Percentiles rank a stretch among this genome's conserved stretches.
Evolutionary conservation across 2,329 filamentous ascomycete genomes (phyloP).

Genomic region (Aspergillus phoenicis): DNA sequence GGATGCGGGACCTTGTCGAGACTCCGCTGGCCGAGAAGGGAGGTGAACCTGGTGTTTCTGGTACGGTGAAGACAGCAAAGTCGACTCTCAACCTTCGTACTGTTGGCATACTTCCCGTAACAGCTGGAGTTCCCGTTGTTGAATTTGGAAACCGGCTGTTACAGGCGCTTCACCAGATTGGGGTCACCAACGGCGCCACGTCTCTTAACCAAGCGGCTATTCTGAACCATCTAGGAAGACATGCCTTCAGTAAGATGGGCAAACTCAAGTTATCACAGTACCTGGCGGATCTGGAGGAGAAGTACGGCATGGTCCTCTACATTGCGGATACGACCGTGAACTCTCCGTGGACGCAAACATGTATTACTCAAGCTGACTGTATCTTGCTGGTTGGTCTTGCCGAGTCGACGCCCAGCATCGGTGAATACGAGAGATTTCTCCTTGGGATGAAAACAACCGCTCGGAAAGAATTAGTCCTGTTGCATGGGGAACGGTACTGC

Average conservation of each 20-base stretch:
- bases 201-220: slow-evolving; percentile 93
- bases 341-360: slow-evolving; percentile 97
- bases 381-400: slow-evolving; percentile 90
- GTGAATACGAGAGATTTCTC: slow-evolving; percentile 95
- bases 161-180: slow-evolving; percentile 85
- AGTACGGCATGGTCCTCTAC: slow-evolving; percentile 93
- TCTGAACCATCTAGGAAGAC: slow-evolving; percentile 88
- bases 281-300: slow-evolving; percentile 93
- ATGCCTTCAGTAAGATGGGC: slow-evolving; percentile 96
- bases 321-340: slow-evolving; percentile 97
- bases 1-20: slow-evolving; percentile 88
- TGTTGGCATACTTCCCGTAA: slow-evolving; percentile 87
- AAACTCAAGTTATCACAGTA: slow-evolving; percentile 96
- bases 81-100: slow-evolving; percentile 92
- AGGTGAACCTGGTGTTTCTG: slow-evolving; percentile 62
- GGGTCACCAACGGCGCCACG: slow-evolving; percentile 84
- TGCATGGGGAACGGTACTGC: slow-evolving; percentile 88
- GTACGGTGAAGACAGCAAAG: slow-evolving; percentile 59
- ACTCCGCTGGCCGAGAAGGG: slow-evolving; percentile 70
- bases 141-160: slow-evolving; percentile 91
- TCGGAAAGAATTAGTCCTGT: slow-evolving; percentile 83
- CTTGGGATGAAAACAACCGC: slow-evolving; percentile 97
- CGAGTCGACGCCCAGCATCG: slow-evolving; percentile 84
- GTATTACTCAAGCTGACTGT: slow-evolving; percentile 94
- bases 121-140: slow-evolving; percentile 86